Conservation (phyloP, 163 green algal species). For the Chlorella variabilis region DNA sequence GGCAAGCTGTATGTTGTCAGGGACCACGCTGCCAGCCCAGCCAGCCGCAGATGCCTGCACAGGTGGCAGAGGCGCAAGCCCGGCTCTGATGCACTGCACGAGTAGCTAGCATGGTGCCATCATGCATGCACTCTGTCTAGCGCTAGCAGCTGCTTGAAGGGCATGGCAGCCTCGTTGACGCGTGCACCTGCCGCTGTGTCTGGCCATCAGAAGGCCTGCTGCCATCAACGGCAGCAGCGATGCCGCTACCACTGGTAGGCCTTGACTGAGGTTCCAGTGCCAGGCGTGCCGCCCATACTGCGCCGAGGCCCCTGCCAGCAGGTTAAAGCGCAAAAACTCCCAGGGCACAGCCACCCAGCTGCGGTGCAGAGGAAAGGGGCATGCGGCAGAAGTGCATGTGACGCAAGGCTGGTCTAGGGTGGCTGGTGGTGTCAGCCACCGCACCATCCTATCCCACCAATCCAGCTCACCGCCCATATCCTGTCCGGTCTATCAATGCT, state of each 20-base stretch:
- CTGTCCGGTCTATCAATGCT: slow-evolving; percentile 4
- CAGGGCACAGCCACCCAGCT: slow-evolving; percentile 65
- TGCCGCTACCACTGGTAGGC: slow-evolving; percentile 51
- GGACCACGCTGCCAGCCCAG: slow-evolving; percentile 30
- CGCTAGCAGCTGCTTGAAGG: too few species aligned
- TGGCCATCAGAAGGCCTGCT: neutral
- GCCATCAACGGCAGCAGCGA: slow-evolving; percentile 50
- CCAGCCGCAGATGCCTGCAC: neutral
- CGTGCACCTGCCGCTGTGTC: neutral
- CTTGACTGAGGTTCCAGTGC: slow-evolving; percentile 77
- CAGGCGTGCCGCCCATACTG: slow-evolving; percentile 72
- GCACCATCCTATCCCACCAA: too few species aligned
- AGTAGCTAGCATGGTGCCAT: too few species aligned
- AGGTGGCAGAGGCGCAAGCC: neutral
- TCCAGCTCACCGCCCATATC: slow-evolving; percentile 47
- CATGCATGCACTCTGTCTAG: too few species aligned
- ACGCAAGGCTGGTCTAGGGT: too few species aligned
- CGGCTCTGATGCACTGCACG: too few species aligned
- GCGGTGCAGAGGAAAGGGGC: neutral
- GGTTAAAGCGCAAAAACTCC: slow-evolving; percentile 81
- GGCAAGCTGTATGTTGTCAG: slow-evolving; percentile 55
- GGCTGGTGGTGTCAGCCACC: too few species aligned
- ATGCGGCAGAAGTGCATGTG: too few species aligned
- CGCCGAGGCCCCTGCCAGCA: slow-evolving; percentile 58
- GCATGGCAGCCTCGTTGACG: too few species aligned